These are phyloP conservation scores for Cutaneotrichosporon cutaneum DNA, from an alignment of 1,284 basidiomycete species.

Conservation along the genomic window DNA sequence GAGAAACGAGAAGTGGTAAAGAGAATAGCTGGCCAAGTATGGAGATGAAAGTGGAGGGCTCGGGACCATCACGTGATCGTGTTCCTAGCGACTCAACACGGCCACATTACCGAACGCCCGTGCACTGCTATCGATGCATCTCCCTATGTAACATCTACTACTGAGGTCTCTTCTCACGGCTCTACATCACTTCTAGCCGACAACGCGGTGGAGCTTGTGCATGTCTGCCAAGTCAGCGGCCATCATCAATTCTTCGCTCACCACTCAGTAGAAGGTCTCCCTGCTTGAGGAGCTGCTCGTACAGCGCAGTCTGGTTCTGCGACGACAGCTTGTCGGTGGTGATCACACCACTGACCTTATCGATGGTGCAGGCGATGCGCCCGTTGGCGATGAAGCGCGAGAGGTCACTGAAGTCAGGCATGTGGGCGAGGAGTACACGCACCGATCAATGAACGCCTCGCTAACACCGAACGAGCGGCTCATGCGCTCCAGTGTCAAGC, in stretches of 20 bases:
- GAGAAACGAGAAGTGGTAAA: background rate
- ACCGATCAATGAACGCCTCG: slow-evolving; percentile 83
- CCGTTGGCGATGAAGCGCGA: slow-evolving; percentile 89
- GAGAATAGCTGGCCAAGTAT: background rate
- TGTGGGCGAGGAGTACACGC: slow-evolving; percentile 45
- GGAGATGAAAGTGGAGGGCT: background rate
- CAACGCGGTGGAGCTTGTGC: slow-evolving; percentile 51
- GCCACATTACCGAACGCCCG: too few relatives aligned
- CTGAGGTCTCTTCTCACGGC: background rate
- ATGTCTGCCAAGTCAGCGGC: slow-evolving; percentile 40
- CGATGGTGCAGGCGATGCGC: slow-evolving; percentile 86
- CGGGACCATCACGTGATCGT: background rate
- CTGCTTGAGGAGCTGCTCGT: slow-evolving; percentile 83
- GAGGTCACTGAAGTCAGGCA: slow-evolving; percentile 64
- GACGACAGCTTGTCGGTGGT: slow-evolving; percentile 85
- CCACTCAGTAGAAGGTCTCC: slow-evolving; percentile 81
- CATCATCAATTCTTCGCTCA: slow-evolving; percentile 28
- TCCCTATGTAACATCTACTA: background rate
- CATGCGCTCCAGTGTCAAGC: slow-evolving; percentile 84
- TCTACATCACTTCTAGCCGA: slow-evolving; percentile 35
- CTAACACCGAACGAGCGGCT: slow-evolving; percentile 86
- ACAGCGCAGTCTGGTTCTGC: slow-evolving; percentile 77
- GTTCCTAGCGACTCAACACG: too few relatives aligned
- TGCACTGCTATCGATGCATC: background rate
- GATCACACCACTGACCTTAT: slow-evolving; percentile 89